Percentiles rank a stretch among this genome's conserved stretches.
These are phyloP conservation scores for Chloranthus sessilifolius DNA, from an alignment of 164 flowering plant species.

Conservation along the genomic window DNA sequence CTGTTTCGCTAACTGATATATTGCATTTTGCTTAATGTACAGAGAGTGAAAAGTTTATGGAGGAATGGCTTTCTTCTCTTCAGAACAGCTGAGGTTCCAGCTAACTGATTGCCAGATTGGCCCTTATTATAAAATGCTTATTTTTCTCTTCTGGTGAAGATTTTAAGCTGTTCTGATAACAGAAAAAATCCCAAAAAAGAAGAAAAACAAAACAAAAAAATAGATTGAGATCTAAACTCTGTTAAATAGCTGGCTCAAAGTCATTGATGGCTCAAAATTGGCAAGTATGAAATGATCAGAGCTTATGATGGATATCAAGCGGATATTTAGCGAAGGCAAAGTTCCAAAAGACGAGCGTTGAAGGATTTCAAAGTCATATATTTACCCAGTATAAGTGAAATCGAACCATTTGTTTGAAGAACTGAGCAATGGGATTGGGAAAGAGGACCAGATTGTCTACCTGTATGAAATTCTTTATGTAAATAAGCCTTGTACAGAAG, in stretches of 20 bases:
- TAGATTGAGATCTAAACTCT: background rate
- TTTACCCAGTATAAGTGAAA: background rate
- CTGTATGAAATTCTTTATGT: background rate
- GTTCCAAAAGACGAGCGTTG: too few relatives aligned
- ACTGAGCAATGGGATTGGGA: background rate
- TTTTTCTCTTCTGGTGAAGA: background rate
- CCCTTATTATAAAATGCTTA: too few relatives aligned
- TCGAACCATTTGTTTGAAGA: background rate
- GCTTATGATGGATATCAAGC: too few relatives aligned
- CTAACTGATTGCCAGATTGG: background rate
- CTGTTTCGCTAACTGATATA: background rate
- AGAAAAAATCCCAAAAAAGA: background rate
- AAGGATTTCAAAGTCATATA: constrained; percentile 3
- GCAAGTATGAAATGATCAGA: too few relatives aligned
- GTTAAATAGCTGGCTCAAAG: background rate
- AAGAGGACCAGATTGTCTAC: background rate
- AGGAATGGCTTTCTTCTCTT: constrained; percentile 16
- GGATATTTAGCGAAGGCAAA: too few relatives aligned
- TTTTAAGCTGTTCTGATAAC: background rate
- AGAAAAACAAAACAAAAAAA: background rate
- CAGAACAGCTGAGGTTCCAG: background rate
- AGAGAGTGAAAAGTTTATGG: constrained; percentile 14
- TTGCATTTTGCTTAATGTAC: background rate
- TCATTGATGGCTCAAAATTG: too few relatives aligned
- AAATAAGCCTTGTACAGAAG: background rate